A percentile compares a stretch with the other conserved stretches of the same genome.
These are phyloP conservation scores for Raffaelea ambrosiae DNA, from an alignment of 2,329 filamentous ascomycete genomes.

Conservation along the genomic window DNA sequence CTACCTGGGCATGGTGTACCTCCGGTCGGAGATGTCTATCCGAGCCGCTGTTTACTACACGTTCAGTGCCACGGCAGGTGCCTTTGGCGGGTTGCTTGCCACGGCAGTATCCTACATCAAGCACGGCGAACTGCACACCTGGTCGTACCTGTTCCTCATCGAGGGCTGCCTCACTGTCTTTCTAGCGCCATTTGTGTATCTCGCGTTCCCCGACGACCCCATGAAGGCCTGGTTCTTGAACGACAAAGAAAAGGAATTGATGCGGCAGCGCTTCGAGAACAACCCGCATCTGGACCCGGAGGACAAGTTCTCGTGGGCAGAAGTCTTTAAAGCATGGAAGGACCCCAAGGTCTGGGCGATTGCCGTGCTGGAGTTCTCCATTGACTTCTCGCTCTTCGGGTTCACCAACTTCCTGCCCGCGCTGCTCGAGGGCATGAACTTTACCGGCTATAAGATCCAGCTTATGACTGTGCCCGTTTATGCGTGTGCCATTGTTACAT, in stretches of 20 bases:
- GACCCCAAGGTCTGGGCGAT: neutral
- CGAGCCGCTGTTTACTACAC: constrained; percentile 5
- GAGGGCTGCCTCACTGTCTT: constrained; percentile 8
- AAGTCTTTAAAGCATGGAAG: neutral
- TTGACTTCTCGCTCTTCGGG: constrained; percentile 23
- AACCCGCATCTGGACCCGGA: constrained; percentile 5
- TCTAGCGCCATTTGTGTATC: neutral
- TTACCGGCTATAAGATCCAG: constrained; percentile 48
- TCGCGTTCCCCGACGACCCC: constrained; percentile 6
- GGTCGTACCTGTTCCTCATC: constrained; percentile 11
- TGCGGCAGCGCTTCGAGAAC: constrained; percentile 3
- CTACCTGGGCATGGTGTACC: constrained; percentile 25
- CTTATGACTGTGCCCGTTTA: constrained; percentile 63
- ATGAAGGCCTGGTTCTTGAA: constrained; percentile 8
- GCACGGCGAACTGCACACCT: neutral
- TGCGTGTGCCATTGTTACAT: constrained; percentile 51
- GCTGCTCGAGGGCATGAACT: constrained; percentile 55
- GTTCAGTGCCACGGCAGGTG: constrained; percentile 8
- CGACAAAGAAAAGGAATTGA: constrained; percentile 4
- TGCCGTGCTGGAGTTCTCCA: neutral
- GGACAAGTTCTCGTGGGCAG: constrained; percentile 2
- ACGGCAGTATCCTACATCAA: constrained; percentile 6
- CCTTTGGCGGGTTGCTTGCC: constrained; percentile 9
- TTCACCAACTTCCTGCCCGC: constrained; percentile 61
- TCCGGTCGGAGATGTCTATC: constrained; percentile 6